A percentile compares a stretch with the other conserved stretches of the same genome.
Conservation (phyloP, 2,329 filamentous ascomycete genomes). For the Corinectria fuckeliana region DNA sequence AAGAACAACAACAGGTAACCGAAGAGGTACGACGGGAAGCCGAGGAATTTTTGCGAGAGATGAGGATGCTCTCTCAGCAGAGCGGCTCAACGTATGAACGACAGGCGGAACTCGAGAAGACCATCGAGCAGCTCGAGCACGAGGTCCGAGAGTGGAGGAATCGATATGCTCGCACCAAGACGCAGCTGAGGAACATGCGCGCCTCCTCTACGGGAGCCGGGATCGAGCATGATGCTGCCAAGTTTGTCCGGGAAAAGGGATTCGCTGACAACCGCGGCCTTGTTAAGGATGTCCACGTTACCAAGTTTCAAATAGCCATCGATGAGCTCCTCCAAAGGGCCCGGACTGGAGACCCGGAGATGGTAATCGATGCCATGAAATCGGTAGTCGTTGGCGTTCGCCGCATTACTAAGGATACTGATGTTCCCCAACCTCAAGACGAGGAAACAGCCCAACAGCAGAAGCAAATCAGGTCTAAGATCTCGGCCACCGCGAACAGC, state of each 20-base stretch:
- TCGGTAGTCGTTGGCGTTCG: conserved; percentile 82
- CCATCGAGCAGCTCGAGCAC: conserved; percentile 77
- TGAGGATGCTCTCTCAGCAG: conserved; percentile 83
- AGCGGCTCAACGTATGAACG: conserved; percentile 80
- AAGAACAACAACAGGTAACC: conserved; percentile 80
- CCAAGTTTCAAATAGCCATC: conserved; percentile 92
- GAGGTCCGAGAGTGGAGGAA: conserved; percentile 91
- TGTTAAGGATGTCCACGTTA: conserved; percentile 90
- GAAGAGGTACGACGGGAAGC: conserved; percentile 88
- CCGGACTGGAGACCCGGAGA: conserved; percentile 73
- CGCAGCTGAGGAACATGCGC: conserved; percentile 81
- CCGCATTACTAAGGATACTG: conserved; percentile 83
- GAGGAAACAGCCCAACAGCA: conserved; percentile 64
- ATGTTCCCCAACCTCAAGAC: conserved; percentile 60
- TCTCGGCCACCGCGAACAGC: conserved; percentile 94
- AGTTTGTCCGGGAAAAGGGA: conserved; percentile 68
- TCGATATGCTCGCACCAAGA: conserved; percentile 86
- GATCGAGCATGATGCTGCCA: conserved; percentile 72
- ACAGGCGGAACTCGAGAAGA: conserved; percentile 78
- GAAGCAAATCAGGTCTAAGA: conserved; percentile 76
- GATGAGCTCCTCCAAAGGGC: conserved; percentile 86
- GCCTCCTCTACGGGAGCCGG: conserved; percentile 79
- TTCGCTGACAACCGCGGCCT: conserved; percentile 76
- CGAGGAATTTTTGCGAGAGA: conserved; percentile 83
- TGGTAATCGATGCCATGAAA: conserved; percentile 86